A percentile compares a stretch with the other conserved stretches of the same genome.
These are phyloP conservation scores for Globisporangium lucens DNA, from an alignment of 352 stramenopile species.

Conservation along the genomic window DNA sequence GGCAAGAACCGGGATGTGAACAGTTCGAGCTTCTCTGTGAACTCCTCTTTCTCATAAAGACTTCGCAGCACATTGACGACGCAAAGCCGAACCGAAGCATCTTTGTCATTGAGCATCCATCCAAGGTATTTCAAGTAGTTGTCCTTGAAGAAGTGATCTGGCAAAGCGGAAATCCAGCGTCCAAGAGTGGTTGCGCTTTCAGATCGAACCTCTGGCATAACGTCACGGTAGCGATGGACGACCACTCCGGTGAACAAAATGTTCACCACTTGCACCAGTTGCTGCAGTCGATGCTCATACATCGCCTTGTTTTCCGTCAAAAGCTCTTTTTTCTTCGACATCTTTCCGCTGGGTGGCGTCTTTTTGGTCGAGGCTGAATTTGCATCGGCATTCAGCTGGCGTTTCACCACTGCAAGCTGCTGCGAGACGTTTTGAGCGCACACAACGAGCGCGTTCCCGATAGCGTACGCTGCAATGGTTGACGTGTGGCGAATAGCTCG, in stretches of 20 bases:
- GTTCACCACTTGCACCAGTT: conserved; percentile 58
- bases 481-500: conserved; percentile 78
- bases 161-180: conserved; percentile 79
- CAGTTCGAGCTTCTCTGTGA: conserved; percentile 62
- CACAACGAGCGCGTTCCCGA: conserved; percentile 65
- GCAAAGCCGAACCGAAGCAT: conserved; percentile 70
- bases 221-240: conserved; percentile 88
- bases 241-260: conserved; percentile 75
- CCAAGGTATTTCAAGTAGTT: conserved; percentile 96
- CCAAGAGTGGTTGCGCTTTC: conserved; percentile 81
- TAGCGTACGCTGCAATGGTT: conserved; percentile 62
- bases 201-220: conserved; percentile 90
- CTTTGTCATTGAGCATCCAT: conserved; percentile 94
- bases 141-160: conserved; percentile 91
- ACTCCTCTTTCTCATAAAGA: conserved; percentile 80
- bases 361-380: conserved; percentile 23
- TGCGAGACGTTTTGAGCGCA: conserved; percentile 49
- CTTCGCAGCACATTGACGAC: conserved; percentile 79
- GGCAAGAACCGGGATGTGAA: conserved; percentile 81
- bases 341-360: conserved; percentile 12
- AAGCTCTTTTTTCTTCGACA: conserved; percentile 50
- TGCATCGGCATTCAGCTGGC: conserved; percentile 63
- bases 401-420: conserved; percentile 62
- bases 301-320: conserved; percentile 67
- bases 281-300: conserved; percentile 57